Percentiles rank a stretch among this genome's conserved stretches.
These are phyloP conservation scores for Thozetella sp. DNA, from an alignment of 495 filamentous ascomycete genomes.

Conservation along the genomic window DNA sequence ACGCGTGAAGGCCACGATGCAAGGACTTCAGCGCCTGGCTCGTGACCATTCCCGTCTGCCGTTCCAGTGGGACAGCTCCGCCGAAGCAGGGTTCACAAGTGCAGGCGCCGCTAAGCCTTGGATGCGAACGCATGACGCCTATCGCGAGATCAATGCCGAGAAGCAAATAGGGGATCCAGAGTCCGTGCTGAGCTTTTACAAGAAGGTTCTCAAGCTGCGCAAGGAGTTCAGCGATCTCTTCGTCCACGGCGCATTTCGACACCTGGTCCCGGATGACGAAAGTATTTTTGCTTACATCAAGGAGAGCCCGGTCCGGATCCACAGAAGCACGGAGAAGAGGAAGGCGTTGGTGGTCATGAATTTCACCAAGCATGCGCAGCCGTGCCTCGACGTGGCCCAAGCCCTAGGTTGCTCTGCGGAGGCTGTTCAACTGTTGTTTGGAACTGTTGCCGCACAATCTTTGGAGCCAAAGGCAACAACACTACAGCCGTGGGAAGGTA, in stretches of 20 bases:
- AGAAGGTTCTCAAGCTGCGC: slow-evolving; percentile 37
- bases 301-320: not conserved
- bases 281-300: slow-evolving; percentile 14
- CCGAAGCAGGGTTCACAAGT: slow-evolving; percentile 54
- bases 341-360: slow-evolving; percentile 17
- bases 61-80: slow-evolving; percentile 59
- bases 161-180: slow-evolving; percentile 31
- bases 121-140: slow-evolving; percentile 54
- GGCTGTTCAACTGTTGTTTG: not conserved
- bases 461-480: no score
- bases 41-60: slow-evolving; percentile 65
- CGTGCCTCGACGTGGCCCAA: not conserved
- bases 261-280: slow-evolving; percentile 20
- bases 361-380: slow-evolving; percentile 10
- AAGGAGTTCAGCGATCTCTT: slow-evolving; percentile 56
- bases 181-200: slow-evolving; percentile 50
- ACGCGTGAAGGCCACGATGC: slow-evolving; percentile 34
- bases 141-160: slow-evolving; percentile 43
- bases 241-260: slow-evolving; percentile 61
- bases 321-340: not conserved
- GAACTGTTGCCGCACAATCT: no score
- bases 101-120: slow-evolving; percentile 35
- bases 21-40: slow-evolving; percentile 45
- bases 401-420: slow-evolving; percentile 1
- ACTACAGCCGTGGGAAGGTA: no score